Base-by-base conservation (phyloP, 1,284 basidiomycete species). In the Heterobasidion occidentale region DNA sequence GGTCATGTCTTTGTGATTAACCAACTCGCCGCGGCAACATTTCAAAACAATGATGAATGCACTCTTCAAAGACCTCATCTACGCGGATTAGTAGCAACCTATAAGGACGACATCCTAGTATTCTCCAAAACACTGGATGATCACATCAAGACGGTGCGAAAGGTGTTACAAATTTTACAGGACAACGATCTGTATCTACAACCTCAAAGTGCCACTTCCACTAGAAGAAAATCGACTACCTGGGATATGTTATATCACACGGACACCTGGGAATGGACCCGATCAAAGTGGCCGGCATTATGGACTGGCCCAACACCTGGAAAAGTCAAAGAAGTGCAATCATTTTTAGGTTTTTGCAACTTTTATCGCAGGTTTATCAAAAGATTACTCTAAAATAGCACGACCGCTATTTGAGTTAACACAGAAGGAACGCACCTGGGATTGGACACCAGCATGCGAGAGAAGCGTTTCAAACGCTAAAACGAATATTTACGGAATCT, bases 291-390 rank as follows among this genome's bases (percentile, higher is more conserved):
- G 9, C 64, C 0, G 65, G 66, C 0, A 63, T 78, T 8, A 9
- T 36, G 0, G 27, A 56, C 0, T 79, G 77, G 77, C 70, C 70
- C 0, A n/a, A 34, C 34, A 0, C 75, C 73, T 0, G 59, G 48
- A 0, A 64, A 52, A 0, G 47, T 70, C 2, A 63, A 63, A 7
- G 60, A 69, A 8, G 52, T 72, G 7, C 60, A 67, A 46, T 47
- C 44, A 0, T 77, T 78, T 60, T 53, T 77, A 0, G 74, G 75
- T 2, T 70, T 79, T 36, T 60, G 65, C n/a, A n/a, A n/a, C n/a
- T n/a, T n/a, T n/a, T n/a, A n/a, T n/a, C n/a, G n/a, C n/a, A n/a
- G n/a, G n/a, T n/a, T n/a, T n/a, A n/a, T n/a, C n/a, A n/a, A n/a
- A n/a, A n/a, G n/a, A n/a, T n/a, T n/a, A n/a, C n/a, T n/a, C n/a